Conservation (phyloP, 2,329 filamentous ascomycete species). For the Aspergillus transmontanensis region DNA sequence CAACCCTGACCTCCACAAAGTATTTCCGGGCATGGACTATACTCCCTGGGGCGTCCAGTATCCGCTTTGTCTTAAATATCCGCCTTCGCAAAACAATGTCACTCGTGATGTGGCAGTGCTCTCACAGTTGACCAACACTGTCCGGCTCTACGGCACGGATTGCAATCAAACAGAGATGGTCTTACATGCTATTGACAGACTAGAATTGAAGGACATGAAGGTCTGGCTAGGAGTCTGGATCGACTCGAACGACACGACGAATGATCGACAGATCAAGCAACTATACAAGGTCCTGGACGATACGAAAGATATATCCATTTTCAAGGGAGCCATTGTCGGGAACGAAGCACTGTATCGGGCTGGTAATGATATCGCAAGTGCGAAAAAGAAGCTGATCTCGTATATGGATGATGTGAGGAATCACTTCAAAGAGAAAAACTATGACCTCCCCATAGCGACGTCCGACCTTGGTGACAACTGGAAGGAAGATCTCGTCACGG, state of each 20-base stretch:
- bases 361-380: constrained; percentile 60
- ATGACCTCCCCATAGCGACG: constrained; percentile 78
- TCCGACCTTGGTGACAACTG: constrained; percentile 90
- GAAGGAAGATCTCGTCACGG: constrained; percentile 67
- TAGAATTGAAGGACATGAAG: constrained; percentile 75
- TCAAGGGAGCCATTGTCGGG: constrained; percentile 65
- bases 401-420: constrained; percentile 69
- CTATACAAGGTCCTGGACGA: constrained; percentile 80
- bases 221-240: constrained; percentile 96
- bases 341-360: constrained; percentile 65
- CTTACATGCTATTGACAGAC: constrained; percentile 74
- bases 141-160: constrained; percentile 91
- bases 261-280: constrained; percentile 75
- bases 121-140: constrained; percentile 82
- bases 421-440: constrained; percentile 69
- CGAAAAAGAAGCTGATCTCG: constrained; percentile 61
- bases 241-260: constrained; percentile 80
- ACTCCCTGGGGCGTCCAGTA: constrained; percentile 91
- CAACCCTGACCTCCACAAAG: constrained; percentile 81
- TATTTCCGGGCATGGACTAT: constrained; percentile 95
- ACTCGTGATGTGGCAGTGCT: constrained; percentile 89
- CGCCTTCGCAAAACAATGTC: constrained; percentile 90
- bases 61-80: constrained; percentile 74
- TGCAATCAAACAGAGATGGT: constrained; percentile 98
- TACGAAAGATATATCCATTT: constrained; percentile 47